Conservation (phyloP, 495 filamentous ascomycete species). For the Barbatosphaeria neglecta region DNA sequence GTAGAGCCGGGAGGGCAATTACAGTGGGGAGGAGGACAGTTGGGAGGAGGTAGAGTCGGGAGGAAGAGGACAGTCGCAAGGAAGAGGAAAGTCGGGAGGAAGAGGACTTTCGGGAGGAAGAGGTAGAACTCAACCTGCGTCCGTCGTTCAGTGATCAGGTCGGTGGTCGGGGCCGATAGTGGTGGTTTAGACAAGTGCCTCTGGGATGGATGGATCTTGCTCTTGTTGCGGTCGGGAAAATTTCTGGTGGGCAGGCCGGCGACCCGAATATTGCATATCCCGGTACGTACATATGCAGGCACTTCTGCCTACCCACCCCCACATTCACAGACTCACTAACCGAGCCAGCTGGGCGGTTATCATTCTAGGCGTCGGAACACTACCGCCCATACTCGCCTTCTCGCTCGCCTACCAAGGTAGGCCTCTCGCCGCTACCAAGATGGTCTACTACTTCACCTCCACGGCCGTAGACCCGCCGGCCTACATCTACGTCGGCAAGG, state of each 20-base stretch:
- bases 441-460: conserved; percentile 96
- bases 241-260: neutral
- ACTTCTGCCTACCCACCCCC: too few relatives aligned
- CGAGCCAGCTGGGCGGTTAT: neutral
- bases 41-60: too few relatives aligned
- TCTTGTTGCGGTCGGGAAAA: neutral
- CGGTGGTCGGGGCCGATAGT: neutral
- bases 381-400: too few relatives aligned
- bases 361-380: neutral
- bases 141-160: neutral
- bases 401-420: too few relatives aligned
- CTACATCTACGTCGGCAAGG: conserved; percentile 91
- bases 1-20: too few relatives aligned
- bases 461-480: conserved; percentile 59
- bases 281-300: too few relatives aligned
- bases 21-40: too few relatives aligned
- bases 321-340: neutral
- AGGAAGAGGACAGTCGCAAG: too few relatives aligned
- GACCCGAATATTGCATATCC: too few relatives aligned
- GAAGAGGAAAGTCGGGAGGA: neutral
- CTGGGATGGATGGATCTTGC: neutral
- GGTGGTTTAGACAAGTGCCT: neutral
- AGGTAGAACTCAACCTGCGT: neutral
- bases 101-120: too few relatives aligned
- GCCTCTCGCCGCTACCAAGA: conserved; percentile 20